A percentile compares a stretch with the other conserved stretches of the same genome.
Evolutionary conservation across 805 yeast species (phyloP).

Genomic region (Hanseniaspora occidentalis): DNA sequence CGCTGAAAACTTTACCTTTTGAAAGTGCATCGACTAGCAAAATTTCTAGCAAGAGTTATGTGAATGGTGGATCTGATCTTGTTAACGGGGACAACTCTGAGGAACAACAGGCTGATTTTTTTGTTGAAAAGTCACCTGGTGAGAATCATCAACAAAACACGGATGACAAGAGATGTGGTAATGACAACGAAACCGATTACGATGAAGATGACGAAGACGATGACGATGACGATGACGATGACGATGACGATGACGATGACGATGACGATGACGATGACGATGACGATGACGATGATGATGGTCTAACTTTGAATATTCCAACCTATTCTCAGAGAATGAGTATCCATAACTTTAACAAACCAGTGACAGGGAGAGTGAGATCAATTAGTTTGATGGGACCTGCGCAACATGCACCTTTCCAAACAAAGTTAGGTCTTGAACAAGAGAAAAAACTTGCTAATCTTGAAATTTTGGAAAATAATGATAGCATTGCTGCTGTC

Average conservation of each 20-base stretch:
- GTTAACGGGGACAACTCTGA: neutral
- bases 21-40: too few relatives aligned
- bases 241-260: conserved; percentile 17
- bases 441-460: neutral
- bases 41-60: too few relatives aligned
- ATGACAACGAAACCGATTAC: conserved; percentile 11
- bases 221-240: conserved; percentile 14
- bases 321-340: conserved; percentile 7
- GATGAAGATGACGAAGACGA: conserved; percentile 15
- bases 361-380: conserved; percentile 17
- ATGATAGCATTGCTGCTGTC: neutral
- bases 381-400: conserved; percentile 25
- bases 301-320: conserved; percentile 27
- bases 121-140: too few relatives aligned
- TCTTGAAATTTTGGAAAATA: neutral
- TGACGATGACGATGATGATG: conserved; percentile 24
- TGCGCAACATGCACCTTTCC: conserved; percentile 15
- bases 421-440: conserved; percentile 2
- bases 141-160: too few relatives aligned
- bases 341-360: neutral
- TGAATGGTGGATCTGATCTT: too few relatives aligned
- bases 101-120: too few relatives aligned
- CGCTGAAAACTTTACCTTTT: neutral
- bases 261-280: conserved; percentile 24
- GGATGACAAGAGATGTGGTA: neutral